These are phyloP conservation scores for Ehretia macrophylla DNA, from an alignment of 257 asterid genomes.

Conservation along the genomic window DNA sequence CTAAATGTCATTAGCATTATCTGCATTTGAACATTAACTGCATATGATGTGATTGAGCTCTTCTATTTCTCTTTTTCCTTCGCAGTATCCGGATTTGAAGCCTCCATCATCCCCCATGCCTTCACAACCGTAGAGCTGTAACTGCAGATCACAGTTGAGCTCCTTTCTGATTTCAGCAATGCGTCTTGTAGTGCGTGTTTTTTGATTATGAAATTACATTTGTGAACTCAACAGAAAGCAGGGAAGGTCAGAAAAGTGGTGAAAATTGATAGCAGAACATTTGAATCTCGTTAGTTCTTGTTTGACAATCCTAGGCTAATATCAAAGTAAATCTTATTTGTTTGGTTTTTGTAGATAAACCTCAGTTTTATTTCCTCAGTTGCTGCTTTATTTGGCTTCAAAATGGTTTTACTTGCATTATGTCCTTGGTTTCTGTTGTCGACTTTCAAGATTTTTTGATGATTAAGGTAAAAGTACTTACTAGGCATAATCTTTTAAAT, in stretches of 20 bases:
- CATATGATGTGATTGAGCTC: background rate
- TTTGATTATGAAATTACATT: background rate
- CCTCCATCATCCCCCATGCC: conserved; percentile 97
- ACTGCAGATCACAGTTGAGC: too few relatives aligned
- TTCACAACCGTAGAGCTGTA: conserved; percentile 51
- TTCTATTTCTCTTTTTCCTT: background rate
- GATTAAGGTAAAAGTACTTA: too few relatives aligned
- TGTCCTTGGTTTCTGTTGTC: too few relatives aligned
- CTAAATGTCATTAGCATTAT: background rate
- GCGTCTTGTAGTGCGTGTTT: background rate
- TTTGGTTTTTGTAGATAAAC: too few relatives aligned
- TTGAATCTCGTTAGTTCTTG: background rate
- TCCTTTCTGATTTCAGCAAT: background rate
- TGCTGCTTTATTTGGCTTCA: too few relatives aligned
- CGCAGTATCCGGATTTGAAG: conserved; percentile 93
- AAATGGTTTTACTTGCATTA: too few relatives aligned
- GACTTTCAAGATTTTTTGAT: too few relatives aligned
- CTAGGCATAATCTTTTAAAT: too few relatives aligned
- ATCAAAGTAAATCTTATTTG: too few relatives aligned
- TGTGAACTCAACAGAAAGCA: background rate
- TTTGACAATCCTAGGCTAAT: too few relatives aligned
- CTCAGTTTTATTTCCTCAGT: too few relatives aligned
- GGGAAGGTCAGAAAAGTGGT: background rate
- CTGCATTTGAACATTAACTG: background rate
- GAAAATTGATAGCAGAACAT: background rate